Evolutionary conservation across 768 basidiomycete species (phyloP), one percentile per base, ranked within the genome.

Genomic region (Rhizopogon roseolus): DNA sequence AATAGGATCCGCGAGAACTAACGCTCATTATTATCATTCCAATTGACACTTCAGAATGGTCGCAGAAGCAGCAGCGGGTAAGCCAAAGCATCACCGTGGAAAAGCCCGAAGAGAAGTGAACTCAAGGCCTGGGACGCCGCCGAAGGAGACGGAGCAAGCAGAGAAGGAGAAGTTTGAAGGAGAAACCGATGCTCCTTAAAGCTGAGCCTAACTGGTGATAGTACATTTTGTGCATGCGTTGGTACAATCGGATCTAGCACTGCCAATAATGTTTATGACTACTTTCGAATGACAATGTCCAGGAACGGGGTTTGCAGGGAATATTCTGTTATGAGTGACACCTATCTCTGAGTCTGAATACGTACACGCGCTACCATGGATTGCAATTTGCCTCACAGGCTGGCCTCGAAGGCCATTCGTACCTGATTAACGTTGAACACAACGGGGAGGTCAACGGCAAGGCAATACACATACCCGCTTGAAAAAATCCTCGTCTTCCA

Each of bases 51-150:
- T 22, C 61, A 92, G 90, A 54, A 88, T 93, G 80, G 90, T 93
- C 5, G 90, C 91, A 3, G 90, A 92, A 66, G 91, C 90, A 6
- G 90, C 90, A 3, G 70, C 81, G 43, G 83, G 86, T 22, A 90
- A 86, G 71, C 73, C 76, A 29, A 89, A 84, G 66, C 83, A 82
- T 56, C 66, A 67, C 11, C 70, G 67, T 46, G 42, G 52, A 28
- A 67, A 57, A 51, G 58, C 25, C 44, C 57, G 57, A 42, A 62
- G 54, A 73, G 71, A 64, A 62, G 71, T 49, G 69, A 81, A 64
- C 67, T 72, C 58, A 66, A 73, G 70, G 38, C 72, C 58, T 64
- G 67, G 52, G 66, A 73, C 51, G 66, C 66, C 59, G 62, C 28
- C 27, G 65, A 37, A 67, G 62, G 57, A 65, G 52, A 57, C 54